phyloP scores from a whole-genome alignment of 495 filamentous ascomycete genomes.

The Penicillium samsonianum region DNA sequence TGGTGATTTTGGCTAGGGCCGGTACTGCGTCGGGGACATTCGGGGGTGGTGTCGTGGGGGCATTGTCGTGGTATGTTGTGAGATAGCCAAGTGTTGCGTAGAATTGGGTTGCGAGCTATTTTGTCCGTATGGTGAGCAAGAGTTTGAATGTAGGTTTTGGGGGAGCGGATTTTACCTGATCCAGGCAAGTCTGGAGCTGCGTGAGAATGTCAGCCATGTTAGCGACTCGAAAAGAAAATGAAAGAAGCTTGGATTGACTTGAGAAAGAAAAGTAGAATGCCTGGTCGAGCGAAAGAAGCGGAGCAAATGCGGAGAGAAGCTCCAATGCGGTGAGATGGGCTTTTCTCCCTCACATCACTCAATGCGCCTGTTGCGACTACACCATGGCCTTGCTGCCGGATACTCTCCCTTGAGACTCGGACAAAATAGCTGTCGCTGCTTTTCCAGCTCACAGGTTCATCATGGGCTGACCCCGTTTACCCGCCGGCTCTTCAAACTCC shows the following conservation, averaged over 20 bases:
- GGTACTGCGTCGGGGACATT: constrained; percentile 56
- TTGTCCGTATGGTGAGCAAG: constrained; percentile 13
- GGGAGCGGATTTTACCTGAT: constrained; percentile 61
- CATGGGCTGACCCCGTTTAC: constrained; percentile 37
- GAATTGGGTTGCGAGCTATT: constrained; percentile 85
- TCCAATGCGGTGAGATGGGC: constrained; percentile 28
- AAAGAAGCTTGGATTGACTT: background rate
- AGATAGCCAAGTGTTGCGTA: constrained; percentile 83
- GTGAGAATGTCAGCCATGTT: constrained; percentile 89
- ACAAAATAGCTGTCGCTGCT: constrained; percentile 11
- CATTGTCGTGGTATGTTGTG: constrained; percentile 75
- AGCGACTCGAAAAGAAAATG: constrained; percentile 8
- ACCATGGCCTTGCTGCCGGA: constrained; percentile 22
- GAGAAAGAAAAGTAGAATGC: background rate
- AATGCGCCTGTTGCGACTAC: constrained; percentile 24
- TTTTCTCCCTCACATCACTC: constrained; percentile 18
- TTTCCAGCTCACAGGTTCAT: constrained; percentile 18
- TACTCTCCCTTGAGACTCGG: background rate
- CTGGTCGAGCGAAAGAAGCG: constrained; percentile 13
- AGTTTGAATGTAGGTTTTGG: background rate
- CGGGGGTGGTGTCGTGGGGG: constrained; percentile 60
- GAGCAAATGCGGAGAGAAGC: constrained; percentile 34
- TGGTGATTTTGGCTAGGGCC: constrained; percentile 43
- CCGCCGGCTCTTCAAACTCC: constrained; percentile 44
- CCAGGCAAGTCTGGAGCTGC: constrained; percentile 91